Conservation (phyloP, 73 alveolate species). For the Uronychia binucleata region DNA sequence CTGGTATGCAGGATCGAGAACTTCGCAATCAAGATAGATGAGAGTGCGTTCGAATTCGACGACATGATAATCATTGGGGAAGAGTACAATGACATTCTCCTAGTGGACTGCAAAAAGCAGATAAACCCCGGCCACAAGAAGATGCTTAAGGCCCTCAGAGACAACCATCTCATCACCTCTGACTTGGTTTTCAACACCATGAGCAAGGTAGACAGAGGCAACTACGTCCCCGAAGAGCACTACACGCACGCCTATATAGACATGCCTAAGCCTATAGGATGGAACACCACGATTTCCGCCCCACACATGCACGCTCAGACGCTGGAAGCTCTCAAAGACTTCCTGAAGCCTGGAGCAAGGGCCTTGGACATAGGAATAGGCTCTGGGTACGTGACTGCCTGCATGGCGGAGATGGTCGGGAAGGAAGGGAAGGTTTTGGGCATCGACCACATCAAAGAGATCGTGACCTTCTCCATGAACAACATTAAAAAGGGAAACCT, state of each 20-base stretch:
- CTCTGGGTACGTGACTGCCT: slow-evolving; percentile 83
- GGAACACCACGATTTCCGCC: slow-evolving; percentile 86
- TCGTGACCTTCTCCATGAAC: slow-evolving; percentile 56
- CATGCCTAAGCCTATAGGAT: slow-evolving; percentile 80
- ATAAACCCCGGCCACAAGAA: background rate
- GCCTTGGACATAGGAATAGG: slow-evolving; percentile 90
- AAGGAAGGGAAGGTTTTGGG: slow-evolving; percentile 73
- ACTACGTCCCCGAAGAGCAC: slow-evolving; percentile 49
- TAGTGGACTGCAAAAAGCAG: background rate
- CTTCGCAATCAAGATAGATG: background rate
- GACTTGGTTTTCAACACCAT: slow-evolving; percentile 42
- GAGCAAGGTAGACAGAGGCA: slow-evolving; percentile 68
- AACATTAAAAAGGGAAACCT: slow-evolving; percentile 70
- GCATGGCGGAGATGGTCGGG: slow-evolving; percentile 76
- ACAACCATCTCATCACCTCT: background rate
- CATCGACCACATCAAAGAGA: slow-evolving; percentile 70
- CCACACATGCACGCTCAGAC: slow-evolving; percentile 95
- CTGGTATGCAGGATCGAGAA: background rate
- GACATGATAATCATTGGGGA: background rate
- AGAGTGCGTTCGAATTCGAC: slow-evolving; percentile 5
- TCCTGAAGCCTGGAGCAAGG: slow-evolving; percentile 49
- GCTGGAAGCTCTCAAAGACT: slow-evolving; percentile 47
- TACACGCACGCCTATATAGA: slow-evolving; percentile 47
- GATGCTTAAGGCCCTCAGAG: background rate
- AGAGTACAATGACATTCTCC: background rate